phyloP scores from a whole-genome alignment of 2,329 filamentous ascomycete genomes.

The Stromatinia cepivora region DNA sequence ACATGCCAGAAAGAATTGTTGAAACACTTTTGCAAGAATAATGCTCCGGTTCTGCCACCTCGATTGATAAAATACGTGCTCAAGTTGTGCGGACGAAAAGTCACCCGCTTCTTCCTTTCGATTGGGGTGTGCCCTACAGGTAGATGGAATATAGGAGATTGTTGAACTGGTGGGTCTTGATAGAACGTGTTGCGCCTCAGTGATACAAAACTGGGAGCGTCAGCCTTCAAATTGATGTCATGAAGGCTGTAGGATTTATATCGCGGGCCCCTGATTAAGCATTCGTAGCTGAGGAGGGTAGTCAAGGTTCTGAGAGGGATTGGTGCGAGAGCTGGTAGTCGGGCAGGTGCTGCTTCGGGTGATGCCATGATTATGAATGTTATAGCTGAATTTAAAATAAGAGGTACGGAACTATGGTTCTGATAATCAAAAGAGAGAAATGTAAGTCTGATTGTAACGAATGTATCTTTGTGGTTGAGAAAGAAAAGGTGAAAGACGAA shows the following conservation, averaged over 20 bases:
- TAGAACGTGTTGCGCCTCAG: not conserved
- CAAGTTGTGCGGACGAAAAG: not conserved
- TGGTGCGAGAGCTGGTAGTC: not conserved
- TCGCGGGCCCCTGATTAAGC: not conserved
- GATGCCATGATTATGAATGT: not conserved
- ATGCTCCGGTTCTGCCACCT: no score
- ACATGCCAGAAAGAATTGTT: not conserved
- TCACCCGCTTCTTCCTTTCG: not conserved
- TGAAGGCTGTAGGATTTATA: not conserved
- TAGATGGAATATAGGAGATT: not conserved
- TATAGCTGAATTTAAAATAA: not conserved
- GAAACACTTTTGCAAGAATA: not conserved
- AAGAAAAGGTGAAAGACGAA: not conserved
- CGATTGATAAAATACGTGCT: not conserved
- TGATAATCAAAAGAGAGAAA: not conserved
- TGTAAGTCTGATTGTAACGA: rapidly evolving
- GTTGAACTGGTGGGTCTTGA: not conserved
- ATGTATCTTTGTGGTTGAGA: not conserved
- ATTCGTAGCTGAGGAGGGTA: not conserved
- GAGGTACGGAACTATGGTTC: not conserved
- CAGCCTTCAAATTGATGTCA: not conserved
- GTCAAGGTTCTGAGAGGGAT: not conserved
- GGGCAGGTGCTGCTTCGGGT: no score
- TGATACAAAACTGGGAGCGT: no score
- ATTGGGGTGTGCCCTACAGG: not conserved